Conservation (phyloP, 768 basidiomycete species). For the Cantharellus cinnabarinus region DNA sequence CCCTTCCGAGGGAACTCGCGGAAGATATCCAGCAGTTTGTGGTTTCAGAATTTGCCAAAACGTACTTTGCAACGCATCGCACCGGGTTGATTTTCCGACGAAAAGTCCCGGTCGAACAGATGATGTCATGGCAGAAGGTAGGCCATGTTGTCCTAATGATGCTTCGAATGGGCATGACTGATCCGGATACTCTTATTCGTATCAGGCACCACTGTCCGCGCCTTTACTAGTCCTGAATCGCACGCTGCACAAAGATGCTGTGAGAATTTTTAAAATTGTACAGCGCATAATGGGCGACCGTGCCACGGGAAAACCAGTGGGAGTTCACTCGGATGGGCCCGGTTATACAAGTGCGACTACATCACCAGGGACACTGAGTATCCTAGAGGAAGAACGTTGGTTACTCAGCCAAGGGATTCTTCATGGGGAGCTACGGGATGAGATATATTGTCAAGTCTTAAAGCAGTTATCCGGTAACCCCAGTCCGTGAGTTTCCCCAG, state of each 20-base stretch:
- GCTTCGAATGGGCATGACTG: neutral
- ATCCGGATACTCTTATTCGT: neutral
- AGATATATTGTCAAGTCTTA: conserved; percentile 83
- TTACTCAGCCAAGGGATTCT: conserved; percentile 57
- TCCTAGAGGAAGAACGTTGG: conserved; percentile 73
- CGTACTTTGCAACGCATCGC: conserved; percentile 81
- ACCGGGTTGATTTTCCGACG: conserved; percentile 74
- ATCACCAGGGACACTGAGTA: conserved; percentile 14
- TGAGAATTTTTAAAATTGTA: conserved; percentile 71
- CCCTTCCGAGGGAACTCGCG: conserved; percentile 59
- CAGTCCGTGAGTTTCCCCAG: conserved; percentile 33
- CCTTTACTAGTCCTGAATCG: conserved; percentile 58
- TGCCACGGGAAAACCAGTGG: conserved; percentile 42
- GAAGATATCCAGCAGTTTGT: conserved; percentile 77
- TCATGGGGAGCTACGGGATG: conserved; percentile 74
- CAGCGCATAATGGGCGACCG: conserved; percentile 90
- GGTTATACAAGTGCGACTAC: conserved; percentile 19
- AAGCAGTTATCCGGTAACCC: conserved; percentile 79
- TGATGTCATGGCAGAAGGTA: conserved; percentile 87
- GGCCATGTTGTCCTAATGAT: neutral
- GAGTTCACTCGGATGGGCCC: conserved; percentile 23
- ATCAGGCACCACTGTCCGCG: conserved; percentile 38
- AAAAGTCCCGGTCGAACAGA: conserved; percentile 58
- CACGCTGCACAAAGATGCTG: conserved; percentile 48
- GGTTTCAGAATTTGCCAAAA: conserved; percentile 63